Evolutionary conservation across 2,329 filamentous ascomycete species (phyloP).

Genomic region (Calonectria henricotiae): DNA sequence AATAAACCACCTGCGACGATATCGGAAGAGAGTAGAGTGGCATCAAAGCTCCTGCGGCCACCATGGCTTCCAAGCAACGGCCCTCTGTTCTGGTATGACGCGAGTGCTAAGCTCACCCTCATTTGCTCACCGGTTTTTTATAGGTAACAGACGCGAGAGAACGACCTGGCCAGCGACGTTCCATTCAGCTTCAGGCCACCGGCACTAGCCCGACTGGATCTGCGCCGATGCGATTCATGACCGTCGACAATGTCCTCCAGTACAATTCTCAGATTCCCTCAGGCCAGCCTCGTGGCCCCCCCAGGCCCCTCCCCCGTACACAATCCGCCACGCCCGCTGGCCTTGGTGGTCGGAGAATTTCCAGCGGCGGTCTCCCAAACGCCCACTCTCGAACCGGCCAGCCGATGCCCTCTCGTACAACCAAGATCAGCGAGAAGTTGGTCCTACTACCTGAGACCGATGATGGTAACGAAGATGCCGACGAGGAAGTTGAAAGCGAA

Average conservation of each 20-base stretch:
- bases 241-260: slow-evolving; percentile 94
- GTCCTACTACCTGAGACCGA: slow-evolving; percentile 90
- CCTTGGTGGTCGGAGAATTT: slow-evolving; percentile 50
- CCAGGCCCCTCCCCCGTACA: slow-evolving; percentile 65
- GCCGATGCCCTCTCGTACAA: slow-evolving; percentile 85
- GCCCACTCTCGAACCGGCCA: slow-evolving; percentile 66
- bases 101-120: slow-evolving; percentile 37
- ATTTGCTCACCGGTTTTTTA: slow-evolving; percentile 40
- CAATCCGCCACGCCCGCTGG: slow-evolving; percentile 41
- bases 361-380: slow-evolving; percentile 61
- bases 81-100: slow-evolving; percentile 72
- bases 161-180: slow-evolving; percentile 55
- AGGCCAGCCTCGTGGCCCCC: slow-evolving; percentile 85
- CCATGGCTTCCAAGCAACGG: slow-evolving; percentile 69
- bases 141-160: slow-evolving; percentile 62
- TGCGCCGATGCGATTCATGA: slow-evolving; percentile 81
- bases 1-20: background rate
- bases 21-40: slow-evolving; percentile 1
- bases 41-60: slow-evolving; percentile 27
- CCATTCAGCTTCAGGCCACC: slow-evolving; percentile 57
- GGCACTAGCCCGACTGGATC: slow-evolving; percentile 52
- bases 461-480: slow-evolving; percentile 69
- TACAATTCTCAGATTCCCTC: slow-evolving; percentile 96
- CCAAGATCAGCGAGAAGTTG: slow-evolving; percentile 97
- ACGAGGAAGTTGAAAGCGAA: slow-evolving; percentile 73